Evolutionary conservation across 495 filamentous ascomycete genomes (phyloP), one percentile per base, ranked within the genome.

Genomic region (Penicillium robsamsonii): DNA sequence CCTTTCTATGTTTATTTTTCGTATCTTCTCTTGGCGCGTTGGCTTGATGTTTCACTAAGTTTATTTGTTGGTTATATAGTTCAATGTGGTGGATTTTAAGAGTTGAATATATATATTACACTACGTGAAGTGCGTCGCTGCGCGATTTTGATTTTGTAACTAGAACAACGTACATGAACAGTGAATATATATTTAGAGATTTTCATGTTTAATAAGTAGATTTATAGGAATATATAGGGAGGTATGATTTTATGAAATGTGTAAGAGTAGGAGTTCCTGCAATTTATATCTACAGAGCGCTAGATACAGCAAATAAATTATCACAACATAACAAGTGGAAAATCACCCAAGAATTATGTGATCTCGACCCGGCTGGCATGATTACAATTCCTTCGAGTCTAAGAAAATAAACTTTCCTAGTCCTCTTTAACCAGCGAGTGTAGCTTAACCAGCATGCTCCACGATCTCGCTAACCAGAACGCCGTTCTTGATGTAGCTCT

Each of bases 381-480:
- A 37, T 55, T 33, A 59, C 20, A 30, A 33, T 22, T 38, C 20
- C 42, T 43, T 12, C 3, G 18, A 53, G 45, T 22, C 30, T 9
- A 45, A 17, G 42, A 17, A 17, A 31, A 29, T 25, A 45, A 45
- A 41, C 37, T 33, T 31, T 25, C 27, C 22, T n/a, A 42, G 25
- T 20, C 20, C 18, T 46, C 22, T 29, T 22, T 4, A 5, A 40
- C 7, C 17, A 33, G 18, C 12, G 25, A 42, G 2, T 15, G 9
- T 13, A 10, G 31, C 40, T 59, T 79, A 91, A 47, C 92, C 90
- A 50, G 85, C 83, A 73, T 96, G 91, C 59, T 92, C 90, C 15
- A 96, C 92, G 66, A 97, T 96, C 78, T 96, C 91, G 64, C 78
- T 92, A 17, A 89, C 81, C 58, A 96, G 64, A 57, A 86, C 80